These are phyloP conservation scores for Pythium oligandrum DNA, from an alignment of 352 stramenopile species.

Conservation along the genomic window DNA sequence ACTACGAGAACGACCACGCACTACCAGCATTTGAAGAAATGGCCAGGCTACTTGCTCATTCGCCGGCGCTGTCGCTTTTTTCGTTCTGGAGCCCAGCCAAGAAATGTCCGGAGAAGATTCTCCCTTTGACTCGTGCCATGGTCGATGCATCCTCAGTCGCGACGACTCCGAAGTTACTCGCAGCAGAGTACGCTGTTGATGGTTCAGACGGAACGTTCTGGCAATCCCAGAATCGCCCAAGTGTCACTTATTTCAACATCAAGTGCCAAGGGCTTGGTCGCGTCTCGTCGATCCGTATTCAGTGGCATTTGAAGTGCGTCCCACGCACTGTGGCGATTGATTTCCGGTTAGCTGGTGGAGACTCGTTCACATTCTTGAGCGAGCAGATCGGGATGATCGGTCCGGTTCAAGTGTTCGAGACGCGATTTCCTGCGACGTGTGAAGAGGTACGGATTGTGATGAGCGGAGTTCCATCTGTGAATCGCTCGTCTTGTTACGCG, in stretches of 20 bases:
- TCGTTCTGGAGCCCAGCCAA: slow-evolving; percentile 83
- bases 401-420: slow-evolving; percentile 30
- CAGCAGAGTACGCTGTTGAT: slow-evolving; percentile 51
- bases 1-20: slow-evolving; percentile 46
- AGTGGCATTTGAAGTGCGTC: slow-evolving; percentile 66
- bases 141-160: slow-evolving; percentile 55
- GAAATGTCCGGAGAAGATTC: slow-evolving; percentile 45
- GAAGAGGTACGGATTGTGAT: slow-evolving; percentile 58
- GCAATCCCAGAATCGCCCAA: slow-evolving; percentile 62
- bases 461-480: slow-evolving; percentile 49
- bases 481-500: slow-evolving; percentile 64
- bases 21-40: slow-evolving; percentile 75
- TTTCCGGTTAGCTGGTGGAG: slow-evolving; percentile 31
- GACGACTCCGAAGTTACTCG: slow-evolving; percentile 39
- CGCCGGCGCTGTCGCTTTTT: slow-evolving; percentile 73
- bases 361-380: slow-evolving; percentile 36
- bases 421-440: slow-evolving; percentile 35
- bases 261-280: slow-evolving; percentile 27
- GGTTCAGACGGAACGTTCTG: slow-evolving; percentile 57
- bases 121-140: slow-evolving; percentile 34
- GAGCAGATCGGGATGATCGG: slow-evolving; percentile 21
- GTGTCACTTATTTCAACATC: slow-evolving; percentile 48
- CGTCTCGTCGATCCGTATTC: slow-evolving; percentile 58
- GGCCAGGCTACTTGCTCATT: slow-evolving; percentile 64
- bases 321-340: slow-evolving; percentile 54